These are phyloP conservation scores for Fusarium proliferatum DNA, from an alignment of 2,329 filamentous ascomycete species.

Conservation along the genomic window DNA sequence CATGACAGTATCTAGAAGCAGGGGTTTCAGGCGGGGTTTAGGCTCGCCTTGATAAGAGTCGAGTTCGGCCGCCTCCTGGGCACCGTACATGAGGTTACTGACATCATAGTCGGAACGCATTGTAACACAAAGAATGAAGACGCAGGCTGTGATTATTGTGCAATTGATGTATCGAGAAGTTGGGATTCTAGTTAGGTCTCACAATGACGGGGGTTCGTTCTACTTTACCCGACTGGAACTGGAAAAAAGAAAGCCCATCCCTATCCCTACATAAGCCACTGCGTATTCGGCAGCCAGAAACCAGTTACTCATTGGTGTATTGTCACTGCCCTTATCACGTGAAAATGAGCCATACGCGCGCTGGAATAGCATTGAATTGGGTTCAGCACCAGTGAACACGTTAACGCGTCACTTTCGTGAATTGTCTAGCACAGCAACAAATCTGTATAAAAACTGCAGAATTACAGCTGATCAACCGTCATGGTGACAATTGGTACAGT, in stretches of 20 bases:
- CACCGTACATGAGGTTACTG: not conserved
- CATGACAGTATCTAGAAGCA: conserved; percentile 15
- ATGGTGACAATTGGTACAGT: conserved; percentile 29
- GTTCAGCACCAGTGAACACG: not conserved
- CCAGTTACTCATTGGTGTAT: not conserved
- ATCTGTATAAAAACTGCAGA: not conserved
- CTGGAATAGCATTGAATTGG: not conserved
- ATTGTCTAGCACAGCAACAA: not conserved
- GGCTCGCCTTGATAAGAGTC: not conserved
- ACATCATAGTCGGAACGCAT: not conserved
- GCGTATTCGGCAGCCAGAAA: too few relatives aligned
- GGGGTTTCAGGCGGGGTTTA: not conserved
- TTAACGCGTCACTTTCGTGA: not conserved
- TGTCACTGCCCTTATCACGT: not conserved
- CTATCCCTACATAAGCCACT: too few relatives aligned
- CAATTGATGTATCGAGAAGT: not conserved
- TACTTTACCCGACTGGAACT: too few relatives aligned
- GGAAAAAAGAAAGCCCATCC: not conserved
- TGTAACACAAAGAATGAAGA: too few relatives aligned
- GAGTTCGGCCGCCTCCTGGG: not conserved
- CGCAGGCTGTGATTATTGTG: not conserved
- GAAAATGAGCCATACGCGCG: not conserved
- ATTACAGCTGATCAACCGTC: not conserved
- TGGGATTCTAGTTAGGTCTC: not conserved
- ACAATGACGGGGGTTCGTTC: too few relatives aligned